Evolutionary conservation across 108 stramenopile genomes (phyloP).

Genomic region (Chaetoceros tenuissimus): DNA sequence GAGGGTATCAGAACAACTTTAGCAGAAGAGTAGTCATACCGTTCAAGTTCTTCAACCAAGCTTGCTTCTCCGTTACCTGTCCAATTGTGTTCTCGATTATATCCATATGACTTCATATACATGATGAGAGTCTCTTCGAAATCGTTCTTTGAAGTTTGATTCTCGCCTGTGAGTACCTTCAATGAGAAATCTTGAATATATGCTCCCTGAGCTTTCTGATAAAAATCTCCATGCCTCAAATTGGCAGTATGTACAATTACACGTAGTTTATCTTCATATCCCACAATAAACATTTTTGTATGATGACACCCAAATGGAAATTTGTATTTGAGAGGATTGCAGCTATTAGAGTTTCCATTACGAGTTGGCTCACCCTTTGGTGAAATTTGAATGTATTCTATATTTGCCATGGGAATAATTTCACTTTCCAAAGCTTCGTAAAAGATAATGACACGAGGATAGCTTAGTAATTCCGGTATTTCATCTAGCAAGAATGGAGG

Average conservation of each 20-base stretch:
- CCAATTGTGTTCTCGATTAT: slow-evolving; percentile 29
- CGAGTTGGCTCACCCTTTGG: neutral
- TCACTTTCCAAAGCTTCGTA: slow-evolving; percentile 26
- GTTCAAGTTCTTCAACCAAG: slow-evolving; percentile 29
- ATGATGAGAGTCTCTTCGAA: slow-evolving; percentile 59
- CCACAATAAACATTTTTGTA: slow-evolving; percentile 68
- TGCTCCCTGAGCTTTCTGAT: slow-evolving; percentile 46
- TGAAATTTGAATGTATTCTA: slow-evolving; percentile 16
- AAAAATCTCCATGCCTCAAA: slow-evolving; percentile 38
- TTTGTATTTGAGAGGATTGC: slow-evolving; percentile 16
- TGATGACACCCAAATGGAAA: slow-evolving; percentile 58
- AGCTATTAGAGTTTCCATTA: too few relatives aligned
- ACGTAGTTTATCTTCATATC: slow-evolving; percentile 42
- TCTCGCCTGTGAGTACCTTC: slow-evolving; percentile 17
- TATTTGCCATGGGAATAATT: too few relatives aligned
- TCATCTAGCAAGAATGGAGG: slow-evolving; percentile 40
- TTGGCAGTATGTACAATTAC: slow-evolving; percentile 74
- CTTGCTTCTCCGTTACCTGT: slow-evolving; percentile 2
- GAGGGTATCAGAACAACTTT: slow-evolving; percentile 61
- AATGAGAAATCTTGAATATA: slow-evolving; percentile 67
- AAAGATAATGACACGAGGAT: slow-evolving; percentile 44
- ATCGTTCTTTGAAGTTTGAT: slow-evolving; percentile 2
- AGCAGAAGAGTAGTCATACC: slow-evolving; percentile 62
- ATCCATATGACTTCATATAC: slow-evolving; percentile 57
- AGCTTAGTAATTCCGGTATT: slow-evolving; percentile 42